A percentile compares a stretch with the other conserved stretches of the same genome.
phyloP scores from a whole-genome alignment of 805 yeast species.

The Lipomyces spencermartinsiae region DNA sequence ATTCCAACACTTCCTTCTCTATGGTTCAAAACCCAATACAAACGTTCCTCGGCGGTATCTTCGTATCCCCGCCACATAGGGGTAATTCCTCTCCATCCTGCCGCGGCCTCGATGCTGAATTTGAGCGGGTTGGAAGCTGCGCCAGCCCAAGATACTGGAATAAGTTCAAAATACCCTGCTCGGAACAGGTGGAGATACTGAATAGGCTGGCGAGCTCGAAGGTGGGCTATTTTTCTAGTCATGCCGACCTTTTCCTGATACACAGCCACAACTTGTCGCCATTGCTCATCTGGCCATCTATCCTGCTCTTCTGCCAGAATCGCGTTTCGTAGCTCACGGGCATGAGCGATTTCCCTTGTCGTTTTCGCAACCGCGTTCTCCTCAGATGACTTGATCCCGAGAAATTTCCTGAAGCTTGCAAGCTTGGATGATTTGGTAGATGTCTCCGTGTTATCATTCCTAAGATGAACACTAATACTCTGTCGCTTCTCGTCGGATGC shows the following conservation, averaged over 20 bases:
- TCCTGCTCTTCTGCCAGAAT: slow-evolving; percentile 3
- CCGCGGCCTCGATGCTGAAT: not conserved
- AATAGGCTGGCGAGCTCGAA: not conserved
- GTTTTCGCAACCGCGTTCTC: not conserved
- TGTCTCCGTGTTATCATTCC: not conserved
- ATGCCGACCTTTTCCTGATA: slow-evolving; percentile 1
- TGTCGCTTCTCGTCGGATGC: not conserved
- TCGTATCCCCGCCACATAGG: not conserved
- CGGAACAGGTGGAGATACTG: slow-evolving; percentile 3
- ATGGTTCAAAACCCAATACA: slow-evolving; percentile 1
- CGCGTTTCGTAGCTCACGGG: not conserved
- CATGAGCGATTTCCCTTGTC: not conserved
- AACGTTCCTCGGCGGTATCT: slow-evolving; percentile 2
- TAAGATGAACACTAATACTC: not conserved
- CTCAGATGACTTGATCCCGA: slow-evolving; percentile 1
- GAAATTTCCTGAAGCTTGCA: not conserved
- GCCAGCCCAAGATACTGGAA: not conserved
- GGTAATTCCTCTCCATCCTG: slow-evolving; percentile 1
- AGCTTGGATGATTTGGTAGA: not conserved
- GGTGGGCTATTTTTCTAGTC: not conserved
- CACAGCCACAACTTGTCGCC: not conserved
- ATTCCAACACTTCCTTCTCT: not conserved
- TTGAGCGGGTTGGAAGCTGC: slow-evolving; percentile 3
- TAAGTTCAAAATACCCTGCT: slow-evolving; percentile 2
- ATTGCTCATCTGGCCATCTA: slow-evolving; percentile 2